Evolutionary conservation across 768 basidiomycete species (phyloP).

Genomic region (Pleurotus pulmonarius): DNA sequence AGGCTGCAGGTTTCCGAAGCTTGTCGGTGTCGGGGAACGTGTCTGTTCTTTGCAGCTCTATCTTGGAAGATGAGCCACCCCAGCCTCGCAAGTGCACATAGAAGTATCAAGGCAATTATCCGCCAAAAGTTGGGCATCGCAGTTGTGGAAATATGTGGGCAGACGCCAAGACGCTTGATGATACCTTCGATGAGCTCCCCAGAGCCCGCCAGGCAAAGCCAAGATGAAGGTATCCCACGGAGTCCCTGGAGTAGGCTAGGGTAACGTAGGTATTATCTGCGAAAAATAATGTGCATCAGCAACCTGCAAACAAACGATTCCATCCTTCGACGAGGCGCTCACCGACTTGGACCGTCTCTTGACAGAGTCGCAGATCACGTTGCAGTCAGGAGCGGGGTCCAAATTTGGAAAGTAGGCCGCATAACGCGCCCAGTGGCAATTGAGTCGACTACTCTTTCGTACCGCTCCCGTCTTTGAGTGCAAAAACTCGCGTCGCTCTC

Average conservation of each 20-base stretch:
- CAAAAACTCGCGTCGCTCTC: neutral
- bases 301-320: no score
- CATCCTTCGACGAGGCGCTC: no score
- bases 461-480: neutral
- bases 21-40: neutral
- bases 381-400: no score
- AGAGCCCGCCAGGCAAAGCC: neutral
- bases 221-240: neutral
- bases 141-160: neutral
- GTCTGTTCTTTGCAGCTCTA: neutral
- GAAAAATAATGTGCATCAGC: neutral
- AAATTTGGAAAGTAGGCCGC: no score
- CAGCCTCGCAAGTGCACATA: neutral
- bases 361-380: no score
- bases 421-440: neutral
- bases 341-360: no score
- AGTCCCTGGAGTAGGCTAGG: neutral
- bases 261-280: neutral
- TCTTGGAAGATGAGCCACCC: neutral
- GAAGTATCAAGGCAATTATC: neutral
- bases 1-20: constrained; percentile 34
- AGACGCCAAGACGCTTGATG: neutral
- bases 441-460: neutral
- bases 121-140: neutral
- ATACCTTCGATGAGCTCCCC: neutral